Base-by-base conservation (phyloP, 208 protist species). In the Acanthamoeba triangularis region DNA sequence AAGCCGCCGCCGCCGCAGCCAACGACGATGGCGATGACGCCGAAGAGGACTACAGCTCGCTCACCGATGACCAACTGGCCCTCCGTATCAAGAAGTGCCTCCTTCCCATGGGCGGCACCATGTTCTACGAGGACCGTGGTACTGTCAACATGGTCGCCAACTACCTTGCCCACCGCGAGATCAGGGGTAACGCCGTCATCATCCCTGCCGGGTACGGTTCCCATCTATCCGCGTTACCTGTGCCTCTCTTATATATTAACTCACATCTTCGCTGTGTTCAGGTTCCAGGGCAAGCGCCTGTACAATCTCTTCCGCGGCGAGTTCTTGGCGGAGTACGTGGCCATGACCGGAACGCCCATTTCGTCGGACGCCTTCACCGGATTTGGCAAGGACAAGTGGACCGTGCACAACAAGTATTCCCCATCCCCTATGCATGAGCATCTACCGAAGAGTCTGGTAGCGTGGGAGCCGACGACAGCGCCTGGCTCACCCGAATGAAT, bases 301-400 rank as follows among this genome's bases (percentile, higher is more conserved):
- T 94, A 94, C 88, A 94, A 94, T 23, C 63, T 94, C 28, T 94
- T 94, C 88, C 88, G 88, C 0, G 65, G 65, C 28, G 88, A 94
- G 37, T 94, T 80, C 65, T 52, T 94, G 88, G 25, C 65, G 2
- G 56, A 78, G 88, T 94, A 78, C 23, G 88, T 47, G 63, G 35
- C 35, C 13, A 72, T 33, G 63, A 61, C 47, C 44, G 88, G 63
- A 11, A 94, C 67, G 33, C 88, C 88, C n/a, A 65, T 94, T 16
- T 80, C 63, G 30, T 65, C 44, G 18, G 88, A 94, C 14, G 56
- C 35, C 13, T 94, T 94, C 65, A 94, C 88, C 10, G 88, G 88
- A 0, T 94, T 94, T 30, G 88, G 88, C 33, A 94, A 94, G 41
- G 88, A 94, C 65, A 69, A 61, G 56, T 94, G 56, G 63, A 49